These are phyloP conservation scores for Podaxis sp. DNA, from an alignment of 768 basidiomycete species.

Conservation along the genomic window DNA sequence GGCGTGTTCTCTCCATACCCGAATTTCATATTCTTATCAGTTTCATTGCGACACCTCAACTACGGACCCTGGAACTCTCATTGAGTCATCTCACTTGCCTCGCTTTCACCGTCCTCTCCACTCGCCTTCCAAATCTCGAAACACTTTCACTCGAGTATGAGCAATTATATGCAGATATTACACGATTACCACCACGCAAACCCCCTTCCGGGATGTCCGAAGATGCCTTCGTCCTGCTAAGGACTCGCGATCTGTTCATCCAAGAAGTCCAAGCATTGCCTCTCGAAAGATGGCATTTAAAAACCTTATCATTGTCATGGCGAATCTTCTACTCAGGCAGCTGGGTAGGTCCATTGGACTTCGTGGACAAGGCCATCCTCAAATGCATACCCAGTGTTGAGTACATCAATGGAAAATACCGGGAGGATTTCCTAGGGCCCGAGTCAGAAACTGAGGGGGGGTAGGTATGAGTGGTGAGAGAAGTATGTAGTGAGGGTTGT, in stretches of 20 bases:
- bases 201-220: too few relatives aligned
- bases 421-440: not conserved
- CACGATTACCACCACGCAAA: too few relatives aligned
- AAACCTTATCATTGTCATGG: not conserved
- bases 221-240: too few relatives aligned
- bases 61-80: not conserved
- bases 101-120: not conserved
- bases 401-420: not conserved
- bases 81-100: not conserved
- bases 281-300: not conserved
- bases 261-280: not conserved
- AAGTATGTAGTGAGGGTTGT: not conserved
- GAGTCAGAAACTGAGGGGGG: not conserved
- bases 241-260: not conserved
- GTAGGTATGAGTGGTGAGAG: not conserved
- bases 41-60: not conserved
- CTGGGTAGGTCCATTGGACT: not conserved
- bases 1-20: not conserved
- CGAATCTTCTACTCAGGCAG: not conserved
- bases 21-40: not conserved
- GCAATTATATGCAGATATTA: not conserved
- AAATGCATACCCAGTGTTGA: not conserved
- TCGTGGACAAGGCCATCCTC: not conserved
- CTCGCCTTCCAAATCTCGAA: not conserved
- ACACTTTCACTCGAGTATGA: not conserved